Percentiles rank a stretch among this genome's conserved stretches.
phyloP scores from a whole-genome alignment of 768 basidiomycete species.

The Clavulina sp. region DNA sequence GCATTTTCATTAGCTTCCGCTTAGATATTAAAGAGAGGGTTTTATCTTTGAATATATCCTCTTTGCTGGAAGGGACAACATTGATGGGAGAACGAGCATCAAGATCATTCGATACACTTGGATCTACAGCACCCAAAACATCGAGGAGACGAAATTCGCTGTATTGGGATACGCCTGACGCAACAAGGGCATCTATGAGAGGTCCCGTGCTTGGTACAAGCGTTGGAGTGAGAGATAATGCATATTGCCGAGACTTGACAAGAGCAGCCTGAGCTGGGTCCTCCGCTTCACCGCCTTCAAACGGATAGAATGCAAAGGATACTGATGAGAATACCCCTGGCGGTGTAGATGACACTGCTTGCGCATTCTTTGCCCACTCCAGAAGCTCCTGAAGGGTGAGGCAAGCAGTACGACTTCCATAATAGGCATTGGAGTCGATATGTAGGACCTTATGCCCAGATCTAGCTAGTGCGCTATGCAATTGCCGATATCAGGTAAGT shows the following conservation, averaged over 20 bases:
- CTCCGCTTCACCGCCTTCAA: constrained; percentile 5
- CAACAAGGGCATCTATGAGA: constrained; percentile 58
- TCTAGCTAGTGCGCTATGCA: constrained; percentile 65
- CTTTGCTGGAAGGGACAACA: constrained; percentile 76
- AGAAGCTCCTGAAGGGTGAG: constrained; percentile 66
- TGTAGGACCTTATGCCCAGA: constrained; percentile 79
- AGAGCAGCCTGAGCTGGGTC: constrained; percentile 16
- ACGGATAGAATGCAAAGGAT: not conserved
- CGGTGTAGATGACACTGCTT: constrained; percentile 5
- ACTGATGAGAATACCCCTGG: constrained; percentile 10
- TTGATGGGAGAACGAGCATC: constrained; percentile 27
- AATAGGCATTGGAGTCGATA: constrained; percentile 67
- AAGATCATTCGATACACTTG: constrained; percentile 12
- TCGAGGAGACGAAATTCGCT: constrained; percentile 80
- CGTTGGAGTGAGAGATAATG: constrained; percentile 69
- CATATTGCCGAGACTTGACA: constrained; percentile 54
- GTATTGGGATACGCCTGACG: constrained; percentile 75
- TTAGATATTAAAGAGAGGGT: constrained; percentile 67
- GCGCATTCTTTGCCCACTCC: constrained; percentile 30
- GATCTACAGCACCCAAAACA: constrained; percentile 41
- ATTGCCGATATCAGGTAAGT: constrained; percentile 6
- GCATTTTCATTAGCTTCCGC: constrained; percentile 78
- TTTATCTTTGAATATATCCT: constrained; percentile 80
- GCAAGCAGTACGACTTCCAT: constrained; percentile 70
- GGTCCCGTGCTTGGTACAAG: constrained; percentile 66